A percentile compares a stretch with the other conserved stretches of the same genome.
Evolutionary conservation across 192 early-diverging fungal genomes (phyloP).

Genomic region (Podila epicladia): DNA sequence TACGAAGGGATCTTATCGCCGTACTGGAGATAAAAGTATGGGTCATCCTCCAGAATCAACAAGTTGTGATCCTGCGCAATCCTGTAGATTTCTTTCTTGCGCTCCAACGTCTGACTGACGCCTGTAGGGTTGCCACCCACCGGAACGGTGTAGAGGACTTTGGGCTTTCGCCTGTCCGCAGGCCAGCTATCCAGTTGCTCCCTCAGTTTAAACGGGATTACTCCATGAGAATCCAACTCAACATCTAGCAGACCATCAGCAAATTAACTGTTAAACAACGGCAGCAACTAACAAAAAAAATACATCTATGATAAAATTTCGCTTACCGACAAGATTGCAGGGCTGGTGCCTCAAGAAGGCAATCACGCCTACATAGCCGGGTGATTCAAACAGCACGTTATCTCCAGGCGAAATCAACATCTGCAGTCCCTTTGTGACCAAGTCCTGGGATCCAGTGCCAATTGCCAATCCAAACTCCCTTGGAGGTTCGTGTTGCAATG

Average conservation of each 20-base stretch:
- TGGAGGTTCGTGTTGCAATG: conserved; percentile 56
- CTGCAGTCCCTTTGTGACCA: conserved; percentile 64
- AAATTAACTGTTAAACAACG: not conserved
- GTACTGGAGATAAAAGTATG: conserved; percentile 93
- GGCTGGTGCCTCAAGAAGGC: conserved; percentile 55
- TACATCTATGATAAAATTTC: no score
- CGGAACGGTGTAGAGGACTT: conserved; percentile 81
- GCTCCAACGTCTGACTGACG: conserved; percentile 75
- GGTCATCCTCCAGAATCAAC: conserved; percentile 95
- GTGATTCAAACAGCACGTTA: conserved; percentile 60
- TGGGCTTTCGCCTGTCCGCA: conserved; percentile 52
- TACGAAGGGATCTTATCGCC: conserved; percentile 71
- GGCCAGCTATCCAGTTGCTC: conserved; percentile 56
- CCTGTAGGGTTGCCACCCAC: conserved; percentile 94
- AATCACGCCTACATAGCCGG: conserved; percentile 60
- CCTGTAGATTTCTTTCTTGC: conserved; percentile 82
- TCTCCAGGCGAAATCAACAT: conserved; percentile 62
- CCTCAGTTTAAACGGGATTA: conserved; percentile 68
- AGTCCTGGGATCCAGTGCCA: conserved; percentile 65
- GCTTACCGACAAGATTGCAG: conserved; percentile 55
- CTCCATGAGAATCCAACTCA: conserved; percentile 60
- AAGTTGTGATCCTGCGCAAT: conserved; percentile 80
- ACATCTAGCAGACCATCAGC: conserved; percentile 27
- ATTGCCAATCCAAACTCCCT: conserved; percentile 53
- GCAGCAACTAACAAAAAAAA: not conserved